A percentile compares a stretch with the other conserved stretches of the same genome.
phyloP scores from a whole-genome alignment of 2,329 filamentous ascomycete genomes.

The Aspergillus fijiensis region DNA sequence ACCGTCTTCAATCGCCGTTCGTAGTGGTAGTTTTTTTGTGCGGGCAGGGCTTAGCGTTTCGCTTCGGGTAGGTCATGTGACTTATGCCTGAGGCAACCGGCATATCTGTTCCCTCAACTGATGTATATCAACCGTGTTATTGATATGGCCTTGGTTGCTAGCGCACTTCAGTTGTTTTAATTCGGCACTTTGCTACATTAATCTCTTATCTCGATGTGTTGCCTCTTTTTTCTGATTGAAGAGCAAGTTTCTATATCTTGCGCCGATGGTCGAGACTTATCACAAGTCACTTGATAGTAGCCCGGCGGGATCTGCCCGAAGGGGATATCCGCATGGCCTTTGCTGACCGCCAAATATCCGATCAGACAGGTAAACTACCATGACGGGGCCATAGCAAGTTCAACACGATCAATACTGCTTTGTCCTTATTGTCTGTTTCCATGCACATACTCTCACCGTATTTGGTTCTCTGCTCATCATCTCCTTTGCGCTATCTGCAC shows the following conservation, averaged over 20 bases:
- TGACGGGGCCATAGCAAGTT: too few relatives aligned
- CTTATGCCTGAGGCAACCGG: constrained; percentile 21
- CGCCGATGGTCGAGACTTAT: too few relatives aligned
- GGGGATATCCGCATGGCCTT: background rate
- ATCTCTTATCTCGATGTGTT: too few relatives aligned
- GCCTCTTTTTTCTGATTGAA: too few relatives aligned
- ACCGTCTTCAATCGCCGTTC: constrained; percentile 29
- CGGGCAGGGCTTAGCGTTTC: constrained; percentile 43
- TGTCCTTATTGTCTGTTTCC: too few relatives aligned
- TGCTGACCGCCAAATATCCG: background rate
- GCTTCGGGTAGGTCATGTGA: constrained; percentile 41
- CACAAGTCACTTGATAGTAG: background rate
- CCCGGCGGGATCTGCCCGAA: background rate
- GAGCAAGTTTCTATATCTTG: too few relatives aligned
- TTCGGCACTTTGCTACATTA: too few relatives aligned
- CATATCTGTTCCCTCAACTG: background rate
- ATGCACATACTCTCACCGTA: too few relatives aligned
- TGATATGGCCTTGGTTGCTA: background rate
- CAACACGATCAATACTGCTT: too few relatives aligned
- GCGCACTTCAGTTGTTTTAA: too few relatives aligned
- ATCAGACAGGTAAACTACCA: background rate
- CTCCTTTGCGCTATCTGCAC: too few relatives aligned
- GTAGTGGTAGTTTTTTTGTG: constrained; percentile 40
- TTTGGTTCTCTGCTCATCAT: too few relatives aligned
- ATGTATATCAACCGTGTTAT: background rate